These are phyloP conservation scores for Microstegium vimineum DNA, from an alignment of 176 grass and related monocot genomes.

Conservation along the genomic window DNA sequence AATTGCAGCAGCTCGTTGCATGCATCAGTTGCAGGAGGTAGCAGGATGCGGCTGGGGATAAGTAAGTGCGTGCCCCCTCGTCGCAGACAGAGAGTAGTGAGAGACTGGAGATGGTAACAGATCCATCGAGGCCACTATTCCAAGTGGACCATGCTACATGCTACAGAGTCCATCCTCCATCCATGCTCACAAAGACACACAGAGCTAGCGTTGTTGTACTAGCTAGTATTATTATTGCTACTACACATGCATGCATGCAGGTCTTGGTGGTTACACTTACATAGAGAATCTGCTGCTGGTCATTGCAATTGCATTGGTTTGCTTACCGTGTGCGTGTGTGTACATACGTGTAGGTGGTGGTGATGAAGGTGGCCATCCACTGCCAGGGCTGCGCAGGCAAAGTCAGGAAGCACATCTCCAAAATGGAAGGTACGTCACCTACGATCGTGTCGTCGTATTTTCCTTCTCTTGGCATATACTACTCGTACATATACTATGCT, in stretches of 20 bases:
- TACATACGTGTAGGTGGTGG: conserved; percentile 82
- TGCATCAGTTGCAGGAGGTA: neutral
- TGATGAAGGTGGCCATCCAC: conserved; percentile 96
- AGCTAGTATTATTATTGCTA: no score
- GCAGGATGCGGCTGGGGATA: no score
- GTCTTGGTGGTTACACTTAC: neutral
- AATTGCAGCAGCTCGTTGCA: neutral
- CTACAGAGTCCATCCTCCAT: neutral
- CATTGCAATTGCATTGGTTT: neutral
- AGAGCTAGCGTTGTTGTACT: no score
- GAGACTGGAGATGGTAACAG: neutral
- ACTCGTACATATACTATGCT: no score
- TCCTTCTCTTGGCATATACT: no score
- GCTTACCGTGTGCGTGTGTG: neutral
- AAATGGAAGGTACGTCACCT: conserved; percentile 76
- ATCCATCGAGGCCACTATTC: neutral
- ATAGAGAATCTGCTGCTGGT: no score
- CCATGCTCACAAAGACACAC: no score
- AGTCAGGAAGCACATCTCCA: conserved; percentile 96
- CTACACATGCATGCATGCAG: neutral
- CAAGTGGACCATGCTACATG: neutral
- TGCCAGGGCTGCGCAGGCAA: conserved; percentile 97
- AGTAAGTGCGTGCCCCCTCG: neutral
- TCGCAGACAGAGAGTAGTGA: neutral
- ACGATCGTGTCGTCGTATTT: neutral